These are phyloP conservation scores for Leucocoprinus birnbaumii DNA, from an alignment of 768 basidiomycete species.

Conservation along the genomic window DNA sequence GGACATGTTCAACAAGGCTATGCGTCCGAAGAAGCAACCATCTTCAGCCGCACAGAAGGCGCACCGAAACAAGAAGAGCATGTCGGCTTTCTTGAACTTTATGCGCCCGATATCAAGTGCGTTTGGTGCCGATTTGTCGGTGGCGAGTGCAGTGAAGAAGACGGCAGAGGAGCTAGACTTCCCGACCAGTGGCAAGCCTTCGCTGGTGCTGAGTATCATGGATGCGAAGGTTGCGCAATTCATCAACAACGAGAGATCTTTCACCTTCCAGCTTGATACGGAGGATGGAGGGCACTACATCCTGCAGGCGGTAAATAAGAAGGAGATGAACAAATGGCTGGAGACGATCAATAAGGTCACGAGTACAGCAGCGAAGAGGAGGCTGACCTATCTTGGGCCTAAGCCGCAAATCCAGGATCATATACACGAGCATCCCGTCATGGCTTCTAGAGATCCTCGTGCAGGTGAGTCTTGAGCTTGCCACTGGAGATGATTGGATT, in stretches of 20 bases:
- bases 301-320: slow-evolving; percentile 67
- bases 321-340: slow-evolving; percentile 78
- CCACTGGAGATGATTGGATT: not conserved
- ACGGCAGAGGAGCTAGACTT: slow-evolving; percentile 79
- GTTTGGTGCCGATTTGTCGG: slow-evolving; percentile 62
- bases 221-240: slow-evolving; percentile 70
- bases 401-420: slow-evolving; percentile 79
- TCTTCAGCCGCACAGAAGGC: slow-evolving; percentile 56
- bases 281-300: slow-evolving; percentile 87
- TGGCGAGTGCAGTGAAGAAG: slow-evolving; percentile 41
- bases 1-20: slow-evolving; percentile 71
- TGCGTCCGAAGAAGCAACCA: slow-evolving; percentile 54
- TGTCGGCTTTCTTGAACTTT: slow-evolving; percentile 80
- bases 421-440: slow-evolving; percentile 56
- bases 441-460: slow-evolving; percentile 65
- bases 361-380: slow-evolving; percentile 70
- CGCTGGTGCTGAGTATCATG: slow-evolving; percentile 70
- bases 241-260: slow-evolving; percentile 80
- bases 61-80: slow-evolving; percentile 85
- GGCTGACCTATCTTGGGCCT: slow-evolving; percentile 77
- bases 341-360: slow-evolving; percentile 70
- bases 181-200: slow-evolving; percentile 65
- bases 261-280: slow-evolving; percentile 78
- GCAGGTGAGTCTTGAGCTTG: slow-evolving; percentile 50
- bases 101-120: slow-evolving; percentile 91